phyloP scores from a whole-genome alignment of 1,284 basidiomycete genomes.

The Apiotrichum domesticum region DNA sequence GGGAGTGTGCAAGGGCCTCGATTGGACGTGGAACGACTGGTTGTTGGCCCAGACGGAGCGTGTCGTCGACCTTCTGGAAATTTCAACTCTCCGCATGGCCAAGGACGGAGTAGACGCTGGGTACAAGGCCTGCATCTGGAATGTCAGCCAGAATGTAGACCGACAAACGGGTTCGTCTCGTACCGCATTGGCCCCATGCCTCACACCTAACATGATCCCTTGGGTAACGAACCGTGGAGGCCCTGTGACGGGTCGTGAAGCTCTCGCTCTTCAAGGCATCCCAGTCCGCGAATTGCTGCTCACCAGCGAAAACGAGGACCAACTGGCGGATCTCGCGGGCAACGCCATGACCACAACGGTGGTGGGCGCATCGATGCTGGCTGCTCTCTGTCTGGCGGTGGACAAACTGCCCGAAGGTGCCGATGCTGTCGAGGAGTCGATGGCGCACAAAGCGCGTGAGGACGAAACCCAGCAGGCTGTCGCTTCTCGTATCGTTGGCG shows the following conservation, averaged over 20 bases:
- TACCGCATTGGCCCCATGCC: conserved; percentile 79
- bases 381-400: conserved; percentile 65
- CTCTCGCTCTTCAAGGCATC: conserved; percentile 85
- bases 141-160: conserved; percentile 94
- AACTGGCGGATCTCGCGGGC: conserved; percentile 87
- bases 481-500: conserved; percentile 61
- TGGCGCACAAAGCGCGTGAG: conserved; percentile 24
- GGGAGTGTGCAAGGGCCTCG: conserved; percentile 77
- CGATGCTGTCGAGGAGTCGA: conserved; percentile 54
- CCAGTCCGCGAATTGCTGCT: conserved; percentile 85
- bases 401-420: conserved; percentile 59
- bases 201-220: conserved; percentile 93
- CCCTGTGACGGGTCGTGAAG: conserved; percentile 90
- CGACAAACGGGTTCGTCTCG: conserved; percentile 74
- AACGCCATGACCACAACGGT: conserved; percentile 98
- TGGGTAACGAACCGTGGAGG: conserved; percentile 93
- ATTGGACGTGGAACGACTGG: conserved; percentile 94
- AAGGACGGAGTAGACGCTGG: conserved; percentile 72
- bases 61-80: conserved; percentile 91
- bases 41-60: conserved; percentile 82
- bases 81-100: conserved; percentile 74
- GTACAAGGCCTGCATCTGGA: conserved; percentile 93
- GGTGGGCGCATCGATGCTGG: conserved; percentile 81
- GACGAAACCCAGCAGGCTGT: conserved; percentile 47
- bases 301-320: conserved; percentile 87